Percentiles rank a stretch among this genome's conserved stretches.
Conservation (phyloP, 345 rosid species). For the Citrus hindsii region DNA sequence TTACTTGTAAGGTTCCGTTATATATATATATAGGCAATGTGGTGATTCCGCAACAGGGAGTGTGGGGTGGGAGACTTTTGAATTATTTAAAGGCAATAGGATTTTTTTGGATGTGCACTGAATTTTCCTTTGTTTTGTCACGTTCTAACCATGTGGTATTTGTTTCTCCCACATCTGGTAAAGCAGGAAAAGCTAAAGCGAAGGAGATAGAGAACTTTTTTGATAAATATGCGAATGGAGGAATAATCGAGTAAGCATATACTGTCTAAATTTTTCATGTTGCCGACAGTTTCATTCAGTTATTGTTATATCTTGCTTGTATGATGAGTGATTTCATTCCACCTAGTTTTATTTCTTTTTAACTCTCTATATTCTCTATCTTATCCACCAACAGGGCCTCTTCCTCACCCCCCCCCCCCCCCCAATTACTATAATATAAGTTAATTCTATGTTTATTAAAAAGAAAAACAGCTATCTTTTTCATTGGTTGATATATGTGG, state of each 20-base stretch:
- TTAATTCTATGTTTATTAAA: neutral
- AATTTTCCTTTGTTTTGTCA: neutral
- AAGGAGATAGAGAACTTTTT: conserved; percentile 33
- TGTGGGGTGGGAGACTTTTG: neutral
- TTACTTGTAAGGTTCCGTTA: no score
- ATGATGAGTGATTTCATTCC: neutral
- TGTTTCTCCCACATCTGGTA: conserved; percentile 19
- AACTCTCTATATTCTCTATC: neutral
- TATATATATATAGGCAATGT: neutral
- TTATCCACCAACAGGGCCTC: neutral
- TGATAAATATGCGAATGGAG: conserved; percentile 35
- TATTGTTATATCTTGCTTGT: neutral
- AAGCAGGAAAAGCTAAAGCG: conserved; percentile 32
- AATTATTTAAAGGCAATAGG: neutral
- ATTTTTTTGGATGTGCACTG: neutral
- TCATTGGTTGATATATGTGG: neutral
- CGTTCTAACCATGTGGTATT: neutral
- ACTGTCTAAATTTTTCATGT: neutral
- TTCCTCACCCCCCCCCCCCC: no score
- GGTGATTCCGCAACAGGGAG: no score
- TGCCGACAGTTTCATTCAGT: neutral
- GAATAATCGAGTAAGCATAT: conserved; percentile 47
- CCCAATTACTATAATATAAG: neutral
- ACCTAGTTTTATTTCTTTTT: neutral
- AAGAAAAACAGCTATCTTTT: neutral